A percentile compares a stretch with the other conserved stretches of the same genome.
Conservation (phyloP, 176 grass and related monocot genomes). For the Juncus inflexus region DNA sequence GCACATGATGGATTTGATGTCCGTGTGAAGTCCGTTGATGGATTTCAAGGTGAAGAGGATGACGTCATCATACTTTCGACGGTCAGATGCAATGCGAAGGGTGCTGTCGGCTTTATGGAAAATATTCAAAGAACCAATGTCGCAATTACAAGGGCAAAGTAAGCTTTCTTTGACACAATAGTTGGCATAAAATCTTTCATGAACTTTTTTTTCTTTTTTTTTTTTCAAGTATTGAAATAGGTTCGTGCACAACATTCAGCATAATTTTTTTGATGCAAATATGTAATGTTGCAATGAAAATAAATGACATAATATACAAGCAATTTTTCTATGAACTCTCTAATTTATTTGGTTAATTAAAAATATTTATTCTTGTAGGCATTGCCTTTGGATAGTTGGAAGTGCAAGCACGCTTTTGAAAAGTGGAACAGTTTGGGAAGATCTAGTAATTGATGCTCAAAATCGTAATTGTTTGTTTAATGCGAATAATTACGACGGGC, state of each 20-base stretch:
- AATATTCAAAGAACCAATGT: slow-evolving; percentile 68
- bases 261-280: too few relatives aligned
- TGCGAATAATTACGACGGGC: slow-evolving; percentile 36
- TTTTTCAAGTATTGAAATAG: too few relatives aligned
- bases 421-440: slow-evolving; percentile 60
- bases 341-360: too few relatives aligned
- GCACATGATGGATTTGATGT: slow-evolving; percentile 40
- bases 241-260: too few relatives aligned
- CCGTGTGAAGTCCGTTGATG: slow-evolving; percentile 54
- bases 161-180: not conserved
- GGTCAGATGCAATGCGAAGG: slow-evolving; percentile 50
- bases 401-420: slow-evolving; percentile 41
- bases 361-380: slow-evolving; percentile 33
- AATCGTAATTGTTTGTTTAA: slow-evolving; percentile 35
- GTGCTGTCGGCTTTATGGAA: slow-evolving; percentile 51
- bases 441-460: slow-evolving; percentile 47
- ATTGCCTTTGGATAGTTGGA: slow-evolving; percentile 80
- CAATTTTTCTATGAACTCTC: too few relatives aligned
- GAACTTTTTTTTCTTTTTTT: too few relatives aligned
- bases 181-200: slow-evolving; percentile 1
- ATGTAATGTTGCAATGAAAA: too few relatives aligned
- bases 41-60: slow-evolving; percentile 65
- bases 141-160: slow-evolving; percentile 81
- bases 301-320: too few relatives aligned
- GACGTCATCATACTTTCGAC: slow-evolving; percentile 73